These are phyloP conservation scores for Xylariaceae sp. DNA, from an alignment of 2,329 filamentous ascomycete genomes.

Conservation along the genomic window DNA sequence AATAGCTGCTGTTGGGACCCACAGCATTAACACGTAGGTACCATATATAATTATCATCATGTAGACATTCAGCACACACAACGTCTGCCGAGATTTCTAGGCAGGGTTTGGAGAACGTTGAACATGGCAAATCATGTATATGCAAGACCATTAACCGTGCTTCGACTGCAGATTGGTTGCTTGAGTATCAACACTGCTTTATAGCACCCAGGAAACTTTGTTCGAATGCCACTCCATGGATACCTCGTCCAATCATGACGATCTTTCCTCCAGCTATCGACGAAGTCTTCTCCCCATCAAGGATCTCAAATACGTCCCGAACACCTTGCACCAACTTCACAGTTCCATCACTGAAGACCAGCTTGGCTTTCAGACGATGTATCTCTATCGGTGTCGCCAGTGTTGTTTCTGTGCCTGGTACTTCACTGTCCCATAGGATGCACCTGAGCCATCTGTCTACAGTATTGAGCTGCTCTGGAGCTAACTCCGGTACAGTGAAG, in stretches of 20 bases:
- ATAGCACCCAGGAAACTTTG: conserved; percentile 29
- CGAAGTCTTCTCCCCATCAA: conserved; percentile 47
- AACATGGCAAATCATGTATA: too few relatives aligned
- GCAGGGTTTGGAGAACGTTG: too few relatives aligned
- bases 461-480: conserved; percentile 49
- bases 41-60: too few relatives aligned
- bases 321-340: conserved; percentile 86
- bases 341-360: conserved; percentile 60
- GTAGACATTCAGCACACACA: too few relatives aligned
- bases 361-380: conserved; percentile 79
- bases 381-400: conserved; percentile 61
- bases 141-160: too few relatives aligned
- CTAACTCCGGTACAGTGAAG: conserved; percentile 61
- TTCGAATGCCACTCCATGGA: conserved; percentile 49
- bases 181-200: too few relatives aligned
- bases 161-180: too few relatives aligned
- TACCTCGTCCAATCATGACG: conserved; percentile 57
- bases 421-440: conserved; percentile 73
- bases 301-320: conserved; percentile 87
- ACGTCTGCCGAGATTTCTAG: too few relatives aligned
- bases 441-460: conserved; percentile 81
- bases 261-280: conserved; percentile 47
- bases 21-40: too few relatives aligned
- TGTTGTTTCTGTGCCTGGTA: conserved; percentile 43
- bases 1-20: too few relatives aligned